phyloP scores from a whole-genome alignment of 768 basidiomycete species.

The Boletus coccyginus region DNA sequence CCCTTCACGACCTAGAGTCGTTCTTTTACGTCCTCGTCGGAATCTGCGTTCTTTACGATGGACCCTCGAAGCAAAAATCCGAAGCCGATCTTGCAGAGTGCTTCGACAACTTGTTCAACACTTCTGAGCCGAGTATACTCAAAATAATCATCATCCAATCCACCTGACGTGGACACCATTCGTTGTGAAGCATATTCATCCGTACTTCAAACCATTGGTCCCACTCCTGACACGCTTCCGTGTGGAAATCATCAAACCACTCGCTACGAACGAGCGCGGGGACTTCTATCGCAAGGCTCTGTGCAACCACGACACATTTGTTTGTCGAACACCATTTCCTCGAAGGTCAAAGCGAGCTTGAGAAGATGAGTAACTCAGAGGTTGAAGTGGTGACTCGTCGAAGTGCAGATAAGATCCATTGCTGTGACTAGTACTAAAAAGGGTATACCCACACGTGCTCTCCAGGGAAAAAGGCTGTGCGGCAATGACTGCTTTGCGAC shows the following conservation, averaged over 20 bases:
- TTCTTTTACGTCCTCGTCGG: not conserved
- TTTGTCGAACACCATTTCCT: too few relatives aligned
- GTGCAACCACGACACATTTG: too few relatives aligned
- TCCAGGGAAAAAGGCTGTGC: too few relatives aligned
- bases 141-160: not conserved
- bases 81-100: not conserved
- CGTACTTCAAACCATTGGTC: not conserved
- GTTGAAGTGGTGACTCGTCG: too few relatives aligned
- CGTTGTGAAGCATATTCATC: not conserved
- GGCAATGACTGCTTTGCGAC: too few relatives aligned
- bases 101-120: constrained; percentile 6
- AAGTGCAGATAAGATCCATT: too few relatives aligned
- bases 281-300: too few relatives aligned
- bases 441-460: too few relatives aligned
- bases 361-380: too few relatives aligned
- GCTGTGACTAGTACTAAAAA: too few relatives aligned
- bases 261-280: too few relatives aligned
- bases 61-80: not conserved
- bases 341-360: too few relatives aligned
- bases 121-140: not conserved
- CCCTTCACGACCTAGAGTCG: not conserved
- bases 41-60: not conserved
- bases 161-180: not conserved
- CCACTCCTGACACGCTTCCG: not conserved
- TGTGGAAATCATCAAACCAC: not conserved